These are phyloP conservation scores for Mortierella sp. DNA, from an alignment of 371 early-diverging fungal genomes.

Conservation along the genomic window DNA sequence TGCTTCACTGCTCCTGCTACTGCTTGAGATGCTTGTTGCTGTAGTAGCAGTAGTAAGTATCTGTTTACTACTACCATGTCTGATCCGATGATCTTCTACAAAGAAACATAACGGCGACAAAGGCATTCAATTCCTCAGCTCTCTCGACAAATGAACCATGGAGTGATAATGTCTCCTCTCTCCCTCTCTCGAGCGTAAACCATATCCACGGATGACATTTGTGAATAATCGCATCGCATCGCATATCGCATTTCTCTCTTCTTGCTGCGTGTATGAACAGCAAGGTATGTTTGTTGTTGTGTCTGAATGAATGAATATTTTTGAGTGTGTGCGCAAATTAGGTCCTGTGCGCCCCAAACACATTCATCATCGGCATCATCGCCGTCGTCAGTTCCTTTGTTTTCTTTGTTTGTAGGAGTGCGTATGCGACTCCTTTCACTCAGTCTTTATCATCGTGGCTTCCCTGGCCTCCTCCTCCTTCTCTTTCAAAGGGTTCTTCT, in stretches of 20 bases:
- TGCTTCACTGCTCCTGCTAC: not conserved
- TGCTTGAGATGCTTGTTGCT: not conserved
- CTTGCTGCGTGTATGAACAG: not conserved
- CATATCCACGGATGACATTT: not conserved
- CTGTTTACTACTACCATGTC: not conserved
- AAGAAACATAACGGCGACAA: not conserved
- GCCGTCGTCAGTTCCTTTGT: not conserved
- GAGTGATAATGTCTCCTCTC: not conserved
- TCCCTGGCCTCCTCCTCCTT: not conserved
- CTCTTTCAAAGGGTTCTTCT: not conserved
- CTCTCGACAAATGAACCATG: not conserved
- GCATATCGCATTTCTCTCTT: constrained; percentile 1
- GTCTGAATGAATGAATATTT: not conserved
- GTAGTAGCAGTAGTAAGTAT: too few relatives aligned
- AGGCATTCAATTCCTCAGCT: not conserved
- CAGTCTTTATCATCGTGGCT: not conserved
- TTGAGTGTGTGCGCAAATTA: constrained; percentile 1
- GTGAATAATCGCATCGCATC: constrained; percentile 15
- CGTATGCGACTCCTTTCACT: not conserved
- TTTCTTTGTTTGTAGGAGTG: not conserved
- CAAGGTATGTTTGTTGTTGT: not conserved
- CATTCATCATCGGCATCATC: not conserved
- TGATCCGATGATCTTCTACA: constrained; percentile 7
- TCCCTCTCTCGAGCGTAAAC: not conserved
- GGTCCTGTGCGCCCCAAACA: not conserved